Percentiles rank a stretch among this genome's conserved stretches.
Evolutionary conservation across 805 yeast genomes (phyloP).

Genomic region (Ogataea methanolica): DNA sequence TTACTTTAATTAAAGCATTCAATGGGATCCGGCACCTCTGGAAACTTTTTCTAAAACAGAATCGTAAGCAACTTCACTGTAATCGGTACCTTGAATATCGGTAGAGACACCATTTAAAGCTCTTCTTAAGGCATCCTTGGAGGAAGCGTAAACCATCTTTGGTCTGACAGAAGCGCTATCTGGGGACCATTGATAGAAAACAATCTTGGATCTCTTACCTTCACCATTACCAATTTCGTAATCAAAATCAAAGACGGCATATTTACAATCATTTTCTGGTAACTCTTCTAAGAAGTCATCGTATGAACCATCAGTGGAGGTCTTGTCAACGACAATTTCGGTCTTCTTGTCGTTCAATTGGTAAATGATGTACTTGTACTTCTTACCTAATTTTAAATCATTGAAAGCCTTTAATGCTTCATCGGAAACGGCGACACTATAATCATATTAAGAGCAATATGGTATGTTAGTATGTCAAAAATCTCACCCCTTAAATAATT

Average conservation of each 20-base stretch:
- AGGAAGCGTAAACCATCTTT: slow-evolving; percentile 98
- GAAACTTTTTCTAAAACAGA: slow-evolving; percentile 86
- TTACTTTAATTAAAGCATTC: slow-evolving; percentile 5
- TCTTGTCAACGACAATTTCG: slow-evolving; percentile 81
- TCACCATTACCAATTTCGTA: slow-evolving; percentile 86
- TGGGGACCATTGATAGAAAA: slow-evolving; percentile 91
- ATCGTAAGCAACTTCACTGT: slow-evolving; percentile 93
- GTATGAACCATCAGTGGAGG: slow-evolving; percentile 71
- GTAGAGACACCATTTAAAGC: slow-evolving; percentile 92
- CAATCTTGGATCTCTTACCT: slow-evolving; percentile 79
- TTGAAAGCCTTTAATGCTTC: slow-evolving; percentile 93
- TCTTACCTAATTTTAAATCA: slow-evolving; percentile 91
- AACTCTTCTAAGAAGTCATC: slow-evolving; percentile 82
- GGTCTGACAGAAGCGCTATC: slow-evolving; percentile 93
- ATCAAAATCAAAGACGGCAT: slow-evolving; percentile 96
- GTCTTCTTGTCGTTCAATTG: slow-evolving; percentile 82
- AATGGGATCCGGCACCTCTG: slow-evolving; percentile 69
- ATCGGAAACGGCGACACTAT: slow-evolving; percentile 74
- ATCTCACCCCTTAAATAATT: background rate
- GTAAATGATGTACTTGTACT: slow-evolving; percentile 77
- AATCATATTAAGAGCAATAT: background rate
- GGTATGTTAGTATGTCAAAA: background rate
- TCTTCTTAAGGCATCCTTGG: slow-evolving; percentile 96
- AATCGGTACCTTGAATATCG: slow-evolving; percentile 97
- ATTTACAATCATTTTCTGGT: slow-evolving; percentile 94